phyloP scores from a whole-genome alignment of 2,329 filamentous ascomycete genomes.

The Fusarium nelsonii region DNA sequence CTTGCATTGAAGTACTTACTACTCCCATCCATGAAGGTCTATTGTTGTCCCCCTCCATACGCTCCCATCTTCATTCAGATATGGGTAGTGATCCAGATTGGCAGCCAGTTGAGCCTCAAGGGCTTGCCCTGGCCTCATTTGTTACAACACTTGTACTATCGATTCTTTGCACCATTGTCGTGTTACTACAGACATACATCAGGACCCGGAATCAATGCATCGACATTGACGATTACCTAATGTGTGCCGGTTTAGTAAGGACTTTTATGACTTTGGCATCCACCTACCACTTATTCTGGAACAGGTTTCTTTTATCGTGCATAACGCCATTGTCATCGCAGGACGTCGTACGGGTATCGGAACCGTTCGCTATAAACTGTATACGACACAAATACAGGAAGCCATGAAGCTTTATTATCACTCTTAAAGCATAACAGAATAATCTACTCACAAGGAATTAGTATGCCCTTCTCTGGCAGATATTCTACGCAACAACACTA shows the following conservation, averaged over 20 bases:
- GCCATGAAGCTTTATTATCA: slow-evolving; percentile 8
- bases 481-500: slow-evolving; percentile 10
- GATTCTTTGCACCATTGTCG: slow-evolving; percentile 3
- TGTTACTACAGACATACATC: background rate
- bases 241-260: slow-evolving; percentile 20
- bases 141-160: slow-evolving; percentile 10
- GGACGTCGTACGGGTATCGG: slow-evolving; percentile 13
- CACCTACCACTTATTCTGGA: no score
- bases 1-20: no score
- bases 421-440: no score
- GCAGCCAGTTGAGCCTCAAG: slow-evolving; percentile 1
- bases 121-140: slow-evolving; percentile 7
- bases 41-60: no score
- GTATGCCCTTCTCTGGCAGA: slow-evolving; percentile 21
- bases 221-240: slow-evolving; percentile 19
- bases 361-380: background rate
- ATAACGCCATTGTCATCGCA: slow-evolving; percentile 14
- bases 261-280: no score
- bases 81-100: background rate
- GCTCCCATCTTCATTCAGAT: no score
- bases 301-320: slow-evolving; percentile 4
- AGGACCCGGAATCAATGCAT: background rate
- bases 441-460: background rate
- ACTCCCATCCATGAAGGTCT: no score
- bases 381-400: slow-evolving; percentile 6